Conservation (phyloP, 768 basidiomycete genomes). For the Amanita rubescens region DNA sequence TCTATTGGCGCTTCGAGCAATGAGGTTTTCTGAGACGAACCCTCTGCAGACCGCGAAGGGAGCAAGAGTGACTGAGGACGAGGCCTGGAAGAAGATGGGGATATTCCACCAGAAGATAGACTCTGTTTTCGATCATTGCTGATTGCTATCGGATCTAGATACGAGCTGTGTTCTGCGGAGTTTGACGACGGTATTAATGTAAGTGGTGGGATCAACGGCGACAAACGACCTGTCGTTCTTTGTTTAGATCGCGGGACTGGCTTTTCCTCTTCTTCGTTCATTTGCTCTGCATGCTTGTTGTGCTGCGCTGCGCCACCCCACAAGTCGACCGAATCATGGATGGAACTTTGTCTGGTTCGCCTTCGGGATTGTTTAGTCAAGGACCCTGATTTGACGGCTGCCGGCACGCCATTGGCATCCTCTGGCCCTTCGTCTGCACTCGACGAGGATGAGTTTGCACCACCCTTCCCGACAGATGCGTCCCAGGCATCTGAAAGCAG, state of each 20-base stretch:
- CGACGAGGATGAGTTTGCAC: slow-evolving; percentile 32
- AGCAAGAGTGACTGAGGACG: slow-evolving; percentile 79
- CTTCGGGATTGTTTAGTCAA: slow-evolving; percentile 25
- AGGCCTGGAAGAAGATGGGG: slow-evolving; percentile 17
- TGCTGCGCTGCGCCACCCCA: slow-evolving; percentile 51
- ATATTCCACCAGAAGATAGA: not conserved
- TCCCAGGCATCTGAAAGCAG: slow-evolving; percentile 3
- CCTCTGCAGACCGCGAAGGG: slow-evolving; percentile 45
- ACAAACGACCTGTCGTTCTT: not conserved
- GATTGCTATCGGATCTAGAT: not conserved
- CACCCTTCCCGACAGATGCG: not conserved
- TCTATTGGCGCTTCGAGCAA: slow-evolving; percentile 42
- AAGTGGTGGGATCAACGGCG: not conserved
- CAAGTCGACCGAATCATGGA: slow-evolving; percentile 75
- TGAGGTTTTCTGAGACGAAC: slow-evolving; percentile 24
- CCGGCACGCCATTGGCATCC: slow-evolving; percentile 26
- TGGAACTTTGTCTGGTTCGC: slow-evolving; percentile 68
- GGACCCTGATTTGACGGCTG: slow-evolving; percentile 18
- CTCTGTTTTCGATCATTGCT: not conserved
- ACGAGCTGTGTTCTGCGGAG: not conserved
- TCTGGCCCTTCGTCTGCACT: slow-evolving; percentile 56
- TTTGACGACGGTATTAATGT: not conserved
- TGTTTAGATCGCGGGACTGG: not conserved
- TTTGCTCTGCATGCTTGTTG: slow-evolving; percentile 34
- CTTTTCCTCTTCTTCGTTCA: slow-evolving; percentile 9